phyloP scores from a whole-genome alignment of 257 asterid genomes.

The Buddleja alternifolia region DNA sequence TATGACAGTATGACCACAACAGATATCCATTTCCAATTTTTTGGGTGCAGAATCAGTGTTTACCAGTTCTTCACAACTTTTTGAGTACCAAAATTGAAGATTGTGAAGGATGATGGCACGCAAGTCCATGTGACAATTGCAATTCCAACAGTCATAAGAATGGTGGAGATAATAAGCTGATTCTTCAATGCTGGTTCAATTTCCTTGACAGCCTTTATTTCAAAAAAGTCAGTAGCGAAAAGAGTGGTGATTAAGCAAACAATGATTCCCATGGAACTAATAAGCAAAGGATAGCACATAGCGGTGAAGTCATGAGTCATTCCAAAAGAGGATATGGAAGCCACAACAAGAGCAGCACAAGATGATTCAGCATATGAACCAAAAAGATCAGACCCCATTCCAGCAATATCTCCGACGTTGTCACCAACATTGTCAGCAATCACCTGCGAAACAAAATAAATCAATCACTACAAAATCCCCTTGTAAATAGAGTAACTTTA shows the following conservation, averaged over 20 bases:
- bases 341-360: slow-evolving; percentile 78
- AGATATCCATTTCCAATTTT: neutral
- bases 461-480: neutral
- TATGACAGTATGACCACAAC: neutral
- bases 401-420: slow-evolving; percentile 97
- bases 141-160: slow-evolving; percentile 80
- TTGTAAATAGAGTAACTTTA: slow-evolving; percentile 1
- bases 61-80: slow-evolving; percentile 76
- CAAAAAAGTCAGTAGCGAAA: slow-evolving; percentile 67
- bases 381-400: slow-evolving; percentile 78
- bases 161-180: slow-evolving; percentile 84
- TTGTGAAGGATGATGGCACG: slow-evolving; percentile 81
- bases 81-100: slow-evolving; percentile 79
- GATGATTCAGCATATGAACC: slow-evolving; percentile 74
- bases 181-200: slow-evolving; percentile 75
- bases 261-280: slow-evolving; percentile 89
- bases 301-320: slow-evolving; percentile 72
- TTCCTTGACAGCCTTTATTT: slow-evolving; percentile 62
- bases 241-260: slow-evolving; percentile 88
- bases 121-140: slow-evolving; percentile 79
- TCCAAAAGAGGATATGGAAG: slow-evolving; percentile 70
- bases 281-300: slow-evolving; percentile 80
- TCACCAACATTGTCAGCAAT: slow-evolving; percentile 97
- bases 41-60: slow-evolving; percentile 18
- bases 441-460: slow-evolving; percentile 54